These are phyloP conservation scores for Solanum virginianum DNA, from an alignment of 257 asterid species.

Conservation along the genomic window DNA sequence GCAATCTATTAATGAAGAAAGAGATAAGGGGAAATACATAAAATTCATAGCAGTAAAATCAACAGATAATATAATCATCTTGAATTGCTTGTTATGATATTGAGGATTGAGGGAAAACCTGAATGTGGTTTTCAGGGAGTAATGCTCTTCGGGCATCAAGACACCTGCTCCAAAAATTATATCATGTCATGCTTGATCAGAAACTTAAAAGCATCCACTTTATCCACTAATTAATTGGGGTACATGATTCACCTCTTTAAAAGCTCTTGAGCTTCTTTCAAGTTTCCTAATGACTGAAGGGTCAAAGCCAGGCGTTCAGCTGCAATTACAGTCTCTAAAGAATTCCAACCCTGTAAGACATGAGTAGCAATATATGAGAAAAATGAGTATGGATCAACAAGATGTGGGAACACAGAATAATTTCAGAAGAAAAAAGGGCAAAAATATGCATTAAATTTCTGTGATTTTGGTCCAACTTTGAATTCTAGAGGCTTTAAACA, in stretches of 20 bases:
- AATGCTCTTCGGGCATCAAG: slow-evolving; percentile 53
- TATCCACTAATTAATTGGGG: slow-evolving; percentile 6
- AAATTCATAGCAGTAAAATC: neutral
- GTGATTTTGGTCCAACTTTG: neutral
- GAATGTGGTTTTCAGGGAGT: slow-evolving; percentile 63
- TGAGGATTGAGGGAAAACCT: slow-evolving; percentile 32
- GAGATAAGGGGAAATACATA: neutral
- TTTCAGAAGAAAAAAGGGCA: neutral
- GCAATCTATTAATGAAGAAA: slow-evolving; percentile 45
- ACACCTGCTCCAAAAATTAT: slow-evolving; percentile 47
- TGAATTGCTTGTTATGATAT: neutral
- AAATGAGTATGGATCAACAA: neutral
- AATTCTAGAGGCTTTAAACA: neutral
- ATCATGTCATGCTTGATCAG: slow-evolving; percentile 8
- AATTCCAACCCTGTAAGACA: slow-evolving; percentile 65
- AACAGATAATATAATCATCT: neutral
- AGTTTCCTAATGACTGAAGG: slow-evolving; percentile 47
- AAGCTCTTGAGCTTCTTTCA: slow-evolving; percentile 73
- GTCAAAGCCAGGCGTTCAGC: slow-evolving; percentile 84
- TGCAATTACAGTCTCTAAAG: slow-evolving; percentile 62
- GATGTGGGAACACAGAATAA: neutral
- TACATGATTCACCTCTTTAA: slow-evolving; percentile 43
- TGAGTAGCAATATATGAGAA: neutral
- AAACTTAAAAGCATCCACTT: slow-evolving; percentile 4
- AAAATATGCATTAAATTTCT: neutral